phyloP scores from a whole-genome alignment of 306 rosid genomes.

The Vicia villosa region DNA sequence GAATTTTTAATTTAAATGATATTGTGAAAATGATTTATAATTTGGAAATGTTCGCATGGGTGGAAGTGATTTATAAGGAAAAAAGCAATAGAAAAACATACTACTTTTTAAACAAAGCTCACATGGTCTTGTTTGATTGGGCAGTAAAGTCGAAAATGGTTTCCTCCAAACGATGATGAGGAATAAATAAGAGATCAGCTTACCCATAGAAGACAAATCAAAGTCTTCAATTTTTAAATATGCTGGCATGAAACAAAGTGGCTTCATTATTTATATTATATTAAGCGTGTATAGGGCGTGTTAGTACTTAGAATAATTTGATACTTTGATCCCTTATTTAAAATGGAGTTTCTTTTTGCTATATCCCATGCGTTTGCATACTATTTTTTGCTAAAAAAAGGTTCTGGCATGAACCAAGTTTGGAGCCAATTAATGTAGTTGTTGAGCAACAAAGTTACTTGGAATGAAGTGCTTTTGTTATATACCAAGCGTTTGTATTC shows the following conservation, averaged over 20 bases:
- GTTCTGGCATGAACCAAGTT: background rate
- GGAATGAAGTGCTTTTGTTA: background rate
- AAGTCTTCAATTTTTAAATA: constrained; percentile 12
- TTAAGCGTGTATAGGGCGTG: background rate
- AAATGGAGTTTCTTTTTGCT: background rate
- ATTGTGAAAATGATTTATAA: too few relatives aligned
- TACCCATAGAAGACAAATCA: constrained; percentile 28
- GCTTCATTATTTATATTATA: background rate
- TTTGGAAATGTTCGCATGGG: too few relatives aligned
- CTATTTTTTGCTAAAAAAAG: background rate
- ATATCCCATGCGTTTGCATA: too few relatives aligned
- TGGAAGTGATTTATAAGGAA: too few relatives aligned
- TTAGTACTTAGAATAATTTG: background rate
- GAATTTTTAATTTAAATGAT: too few relatives aligned
- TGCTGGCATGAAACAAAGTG: background rate
- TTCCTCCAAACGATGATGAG: background rate
- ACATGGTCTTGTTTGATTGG: constrained; percentile 24
- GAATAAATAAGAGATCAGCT: constrained; percentile 10
- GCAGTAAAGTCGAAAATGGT: constrained; percentile 17
- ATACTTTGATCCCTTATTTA: background rate
- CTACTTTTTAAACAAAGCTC: background rate
- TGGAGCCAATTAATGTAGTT: background rate
- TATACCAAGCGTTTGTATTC: background rate
- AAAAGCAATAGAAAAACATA: background rate
- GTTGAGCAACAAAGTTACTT: background rate